Percentiles rank a stretch among this genome's conserved stretches.
Evolutionary conservation across 805 yeast species (phyloP).

Genomic region (Ogataea glucozyma): DNA sequence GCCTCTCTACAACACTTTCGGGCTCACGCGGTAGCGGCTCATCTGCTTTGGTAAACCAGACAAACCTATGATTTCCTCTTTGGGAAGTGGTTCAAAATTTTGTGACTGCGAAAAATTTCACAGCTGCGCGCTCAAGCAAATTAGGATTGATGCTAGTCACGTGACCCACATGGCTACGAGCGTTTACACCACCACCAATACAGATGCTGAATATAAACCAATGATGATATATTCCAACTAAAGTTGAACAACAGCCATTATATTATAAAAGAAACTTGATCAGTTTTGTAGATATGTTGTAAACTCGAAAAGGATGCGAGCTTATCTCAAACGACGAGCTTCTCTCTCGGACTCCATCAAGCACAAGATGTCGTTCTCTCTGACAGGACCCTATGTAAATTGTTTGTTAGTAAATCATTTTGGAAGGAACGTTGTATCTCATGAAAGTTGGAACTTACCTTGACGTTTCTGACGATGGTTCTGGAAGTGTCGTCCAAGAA

Average conservation of each 20-base stretch:
- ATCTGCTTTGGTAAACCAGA: no score
- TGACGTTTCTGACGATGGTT: conserved; percentile 96
- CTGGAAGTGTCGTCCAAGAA: conserved; percentile 93
- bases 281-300: conserved; percentile 8
- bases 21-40: no score
- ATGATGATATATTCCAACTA: conserved; percentile 15
- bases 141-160: conserved; percentile 3
- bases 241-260: conserved; percentile 18
- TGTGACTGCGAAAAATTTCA: conserved; percentile 7
- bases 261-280: conserved; percentile 14
- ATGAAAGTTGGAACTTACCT: conserved; percentile 36
- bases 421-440: not conserved
- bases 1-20: no score
- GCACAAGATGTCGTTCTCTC: conserved; percentile 97
- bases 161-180: conserved; percentile 17
- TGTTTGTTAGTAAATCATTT: conserved; percentile 14
- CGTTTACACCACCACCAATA: conserved; percentile 1
- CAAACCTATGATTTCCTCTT: conserved; percentile 3
- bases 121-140: not conserved
- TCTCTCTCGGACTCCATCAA: conserved; percentile 99
- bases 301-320: conserved; percentile 8
- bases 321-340: conserved; percentile 91
- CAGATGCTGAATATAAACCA: conserved; percentile 7
- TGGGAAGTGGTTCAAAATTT: not conserved
- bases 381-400: conserved; percentile 71